Conservation (phyloP, 169 alveolate species). For the Plasmodium knowlesi region DNA sequence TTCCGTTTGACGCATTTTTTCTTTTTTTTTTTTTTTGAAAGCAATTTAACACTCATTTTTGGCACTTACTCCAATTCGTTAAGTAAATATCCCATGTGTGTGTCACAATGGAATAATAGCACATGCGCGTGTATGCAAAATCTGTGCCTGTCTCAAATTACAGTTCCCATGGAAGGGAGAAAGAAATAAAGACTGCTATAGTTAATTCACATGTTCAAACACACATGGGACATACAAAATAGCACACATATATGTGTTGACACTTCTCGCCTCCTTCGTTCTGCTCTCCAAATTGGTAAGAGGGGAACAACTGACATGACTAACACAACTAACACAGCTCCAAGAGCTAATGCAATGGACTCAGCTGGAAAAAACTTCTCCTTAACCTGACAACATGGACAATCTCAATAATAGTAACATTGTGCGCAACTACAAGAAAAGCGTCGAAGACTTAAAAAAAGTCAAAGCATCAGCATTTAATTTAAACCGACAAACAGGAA, state of each 20-base stretch:
- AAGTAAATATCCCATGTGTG: background rate
- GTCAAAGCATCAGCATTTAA: background rate
- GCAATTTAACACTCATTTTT: constrained; percentile 6
- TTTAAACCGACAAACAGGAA: background rate
- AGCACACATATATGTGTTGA: background rate
- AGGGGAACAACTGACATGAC: background rate
- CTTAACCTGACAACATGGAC: background rate
- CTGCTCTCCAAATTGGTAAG: background rate
- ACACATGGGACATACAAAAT: background rate
- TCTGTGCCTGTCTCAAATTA: background rate
- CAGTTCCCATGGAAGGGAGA: background rate
- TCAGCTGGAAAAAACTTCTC: background rate
- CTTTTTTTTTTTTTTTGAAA: background rate
- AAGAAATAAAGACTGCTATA: background rate
- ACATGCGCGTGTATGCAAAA: background rate
- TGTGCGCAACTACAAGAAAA: constrained; percentile 22
- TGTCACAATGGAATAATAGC: background rate
- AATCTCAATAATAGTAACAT: background rate
- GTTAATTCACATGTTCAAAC: background rate
- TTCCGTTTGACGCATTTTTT: background rate
- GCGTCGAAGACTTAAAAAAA: background rate
- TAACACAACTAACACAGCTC: background rate
- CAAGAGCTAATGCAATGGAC: background rate
- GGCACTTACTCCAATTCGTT: background rate
- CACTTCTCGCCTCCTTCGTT: background rate